Conservation (phyloP, 2,329 filamentous ascomycete species). For the Ophiocordyceps camponoti-floridani region DNA sequence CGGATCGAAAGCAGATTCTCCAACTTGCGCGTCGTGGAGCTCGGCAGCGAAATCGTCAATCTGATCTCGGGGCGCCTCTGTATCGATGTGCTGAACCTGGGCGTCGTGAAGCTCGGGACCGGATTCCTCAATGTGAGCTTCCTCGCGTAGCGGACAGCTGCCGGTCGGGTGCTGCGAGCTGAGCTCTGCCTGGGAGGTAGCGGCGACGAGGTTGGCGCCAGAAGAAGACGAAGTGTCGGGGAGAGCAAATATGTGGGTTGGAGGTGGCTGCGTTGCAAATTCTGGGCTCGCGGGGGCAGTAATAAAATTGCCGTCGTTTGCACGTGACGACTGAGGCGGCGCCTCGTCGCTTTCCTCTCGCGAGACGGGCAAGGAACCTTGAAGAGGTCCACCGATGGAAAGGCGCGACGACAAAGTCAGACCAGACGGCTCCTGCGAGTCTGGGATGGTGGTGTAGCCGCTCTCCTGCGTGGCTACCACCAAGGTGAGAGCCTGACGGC, state of each 20-base stretch:
- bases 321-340: background rate
- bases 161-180: background rate
- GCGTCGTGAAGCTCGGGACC: background rate
- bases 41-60: background rate
- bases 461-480: conserved; percentile 11
- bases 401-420: conserved; percentile 5
- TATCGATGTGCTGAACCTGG: background rate
- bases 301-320: conserved; percentile 1
- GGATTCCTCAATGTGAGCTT: background rate
- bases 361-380: background rate
- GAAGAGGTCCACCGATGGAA: background rate
- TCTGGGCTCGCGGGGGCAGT: conserved; percentile 10
- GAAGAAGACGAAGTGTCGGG: conserved; percentile 1
- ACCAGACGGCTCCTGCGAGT: conserved; percentile 22
- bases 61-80: background rate
- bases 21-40: background rate
- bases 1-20: background rate
- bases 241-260: background rate
- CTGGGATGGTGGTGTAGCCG: conserved; percentile 22
- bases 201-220: background rate
- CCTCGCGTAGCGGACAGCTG: background rate
- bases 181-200: background rate
- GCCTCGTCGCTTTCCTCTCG: background rate
- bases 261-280: conserved; percentile 5
- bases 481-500: conserved; percentile 14